Percentiles rank a stretch among this genome's conserved stretches.
phyloP scores from a whole-genome alignment of 305 asterid species.

The Solanum aculeatissimum region DNA sequence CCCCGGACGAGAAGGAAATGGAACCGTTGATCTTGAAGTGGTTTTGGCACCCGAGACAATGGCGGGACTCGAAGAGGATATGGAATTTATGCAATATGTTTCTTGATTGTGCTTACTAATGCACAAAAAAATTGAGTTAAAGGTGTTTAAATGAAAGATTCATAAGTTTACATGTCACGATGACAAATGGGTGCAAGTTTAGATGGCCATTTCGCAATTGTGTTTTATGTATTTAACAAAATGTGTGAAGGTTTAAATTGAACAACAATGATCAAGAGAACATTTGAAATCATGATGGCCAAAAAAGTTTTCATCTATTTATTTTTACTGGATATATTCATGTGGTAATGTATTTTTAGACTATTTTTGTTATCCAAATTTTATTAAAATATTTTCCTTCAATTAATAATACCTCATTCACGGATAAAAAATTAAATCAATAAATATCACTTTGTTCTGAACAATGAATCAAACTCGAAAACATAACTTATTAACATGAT shows the following conservation, averaged over 20 bases:
- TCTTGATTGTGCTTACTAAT: constrained; percentile 6
- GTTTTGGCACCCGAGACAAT: constrained; percentile 72
- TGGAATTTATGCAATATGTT: constrained; percentile 70
- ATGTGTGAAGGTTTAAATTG: background rate
- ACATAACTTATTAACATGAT: background rate
- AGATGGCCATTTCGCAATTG: background rate
- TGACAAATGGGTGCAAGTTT: background rate
- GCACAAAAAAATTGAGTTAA: background rate
- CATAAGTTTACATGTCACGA: background rate
- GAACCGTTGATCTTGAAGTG: constrained; percentile 83
- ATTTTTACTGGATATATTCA: background rate
- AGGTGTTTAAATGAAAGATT: background rate
- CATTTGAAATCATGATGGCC: background rate
- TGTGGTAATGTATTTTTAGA: background rate
- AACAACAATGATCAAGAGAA: background rate
- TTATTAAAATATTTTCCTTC: too few species aligned
- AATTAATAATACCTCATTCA: background rate
- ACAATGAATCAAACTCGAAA: background rate
- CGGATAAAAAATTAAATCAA: background rate
- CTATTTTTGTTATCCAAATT: too few species aligned
- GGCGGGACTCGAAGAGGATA: constrained; percentile 52
- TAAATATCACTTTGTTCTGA: background rate
- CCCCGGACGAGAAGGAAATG: constrained; percentile 59
- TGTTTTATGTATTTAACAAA: background rate
- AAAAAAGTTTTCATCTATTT: background rate